These are phyloP conservation scores for Bromus sterilis DNA, from an alignment of 176 grass and related monocot genomes.

Conservation along the genomic window DNA sequence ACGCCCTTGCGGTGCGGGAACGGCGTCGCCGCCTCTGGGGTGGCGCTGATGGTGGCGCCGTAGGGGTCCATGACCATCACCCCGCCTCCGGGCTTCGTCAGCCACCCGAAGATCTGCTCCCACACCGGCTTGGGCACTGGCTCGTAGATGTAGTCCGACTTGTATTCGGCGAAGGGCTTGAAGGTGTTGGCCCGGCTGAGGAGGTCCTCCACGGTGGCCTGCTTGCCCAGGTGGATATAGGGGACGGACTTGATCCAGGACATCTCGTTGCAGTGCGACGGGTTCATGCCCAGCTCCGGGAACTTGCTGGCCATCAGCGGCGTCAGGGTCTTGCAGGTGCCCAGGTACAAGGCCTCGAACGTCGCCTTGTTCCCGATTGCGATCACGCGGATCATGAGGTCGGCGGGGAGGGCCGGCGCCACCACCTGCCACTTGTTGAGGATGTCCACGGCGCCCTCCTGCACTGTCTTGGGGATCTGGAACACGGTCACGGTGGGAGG, in stretches of 20 bases:
- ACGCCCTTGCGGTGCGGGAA: slow-evolving; percentile 30
- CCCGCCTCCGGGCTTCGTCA: slow-evolving; percentile 8
- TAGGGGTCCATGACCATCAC: slow-evolving; percentile 30
- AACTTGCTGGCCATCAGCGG: not conserved
- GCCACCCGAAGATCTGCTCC: slow-evolving; percentile 12
- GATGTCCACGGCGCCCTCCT: slow-evolving; percentile 25
- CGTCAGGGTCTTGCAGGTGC: not conserved
- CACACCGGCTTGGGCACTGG: slow-evolving; percentile 1
- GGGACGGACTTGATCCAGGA: slow-evolving; percentile 24
- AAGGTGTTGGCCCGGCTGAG: not conserved
- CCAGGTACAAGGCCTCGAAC: slow-evolving; percentile 26
- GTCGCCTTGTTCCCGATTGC: not conserved
- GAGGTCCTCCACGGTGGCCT: not conserved
- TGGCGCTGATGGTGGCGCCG: slow-evolving; percentile 16
- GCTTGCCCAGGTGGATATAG: not conserved
- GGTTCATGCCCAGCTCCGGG: slow-evolving; percentile 12
- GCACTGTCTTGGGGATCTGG: not conserved
- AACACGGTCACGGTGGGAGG: slow-evolving; percentile 22
- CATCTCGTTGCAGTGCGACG: slow-evolving; percentile 31
- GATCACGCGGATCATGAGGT: slow-evolving; percentile 23
- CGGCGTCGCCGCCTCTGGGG: not conserved
- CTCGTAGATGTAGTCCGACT: slow-evolving; percentile 26
- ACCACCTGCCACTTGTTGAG: slow-evolving; percentile 41
- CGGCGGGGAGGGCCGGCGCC: slow-evolving; percentile 13
- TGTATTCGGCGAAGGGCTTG: slow-evolving; percentile 15